Base-by-base conservation (phyloP, 2,329 filamentous ascomycete species). In the Penicillium sp. region DNA sequence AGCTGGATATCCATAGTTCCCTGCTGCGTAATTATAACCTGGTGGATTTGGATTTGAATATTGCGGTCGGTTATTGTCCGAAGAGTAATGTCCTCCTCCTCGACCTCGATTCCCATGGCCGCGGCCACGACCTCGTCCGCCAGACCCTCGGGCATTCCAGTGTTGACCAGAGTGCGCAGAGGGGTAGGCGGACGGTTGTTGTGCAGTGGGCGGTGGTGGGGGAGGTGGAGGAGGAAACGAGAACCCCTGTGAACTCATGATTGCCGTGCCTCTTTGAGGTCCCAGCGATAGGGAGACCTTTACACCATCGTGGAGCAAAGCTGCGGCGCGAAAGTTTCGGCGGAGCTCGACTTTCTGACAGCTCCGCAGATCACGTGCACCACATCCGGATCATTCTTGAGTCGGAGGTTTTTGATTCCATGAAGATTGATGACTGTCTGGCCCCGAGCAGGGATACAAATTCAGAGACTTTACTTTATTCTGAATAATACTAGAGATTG, bases 181-280 rank as follows among this genome's bases (percentile, higher is more conserved):
- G 47, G 63, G 60, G 56, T 69, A 64, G 56, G 66, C 51, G 56
- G 69, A 56, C n/a, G 63, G 59, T 54, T 69, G 70, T 42, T 70
- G 70, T 50, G 64, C 35, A 53, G 68, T 54, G 54, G 68, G 70
- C 33, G 70, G 77, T 37, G 79, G 80, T 40, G 79, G 80, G 24
- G 80, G 80, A 19, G 80, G 80, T 37, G 80, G 80, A 22, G 79
- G 79, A 61, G 80, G 80, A 66, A 81, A 82, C 45, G 79, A 77
- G 69, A 82, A 82, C 28, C 76, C 77, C 70, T 79, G 75, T 56
- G 78, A 72, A 68, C 70, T 75, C 77, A 80, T 80, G 58, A 58
- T 71, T 63, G 58, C 57, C 54, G 65, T 55, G 65, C 63, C 69
- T 73, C 70, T 63, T 42, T 65, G 65, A 65, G 67, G 57, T 68